These are phyloP conservation scores for Gastrodia elata DNA, from an alignment of 106 monocot species.

Conservation along the genomic window DNA sequence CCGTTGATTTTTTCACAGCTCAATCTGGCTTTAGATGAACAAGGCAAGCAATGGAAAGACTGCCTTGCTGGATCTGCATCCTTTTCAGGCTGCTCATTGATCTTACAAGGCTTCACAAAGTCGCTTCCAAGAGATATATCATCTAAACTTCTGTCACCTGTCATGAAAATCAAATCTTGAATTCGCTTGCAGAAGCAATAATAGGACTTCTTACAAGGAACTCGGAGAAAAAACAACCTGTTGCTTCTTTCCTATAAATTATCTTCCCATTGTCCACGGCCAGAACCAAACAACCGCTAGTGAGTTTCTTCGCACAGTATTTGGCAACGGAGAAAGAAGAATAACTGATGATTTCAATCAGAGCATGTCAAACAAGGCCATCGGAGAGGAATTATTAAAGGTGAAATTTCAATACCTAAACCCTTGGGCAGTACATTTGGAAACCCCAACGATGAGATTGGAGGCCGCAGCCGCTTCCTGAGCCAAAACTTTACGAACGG, in stretches of 20 bases:
- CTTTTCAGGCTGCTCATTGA: conserved; percentile 3
- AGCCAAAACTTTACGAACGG: conserved; percentile 1
- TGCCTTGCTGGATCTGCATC: not conserved
- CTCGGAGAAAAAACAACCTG: conserved; percentile 13
- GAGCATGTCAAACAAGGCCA: not conserved
- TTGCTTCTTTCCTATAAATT: conserved; percentile 31
- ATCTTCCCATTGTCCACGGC: conserved; percentile 63
- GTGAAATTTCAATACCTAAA: not conserved
- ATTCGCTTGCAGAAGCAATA: not conserved
- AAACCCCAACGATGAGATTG: conserved; percentile 5
- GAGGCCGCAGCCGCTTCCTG: not conserved
- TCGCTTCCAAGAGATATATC: not conserved
- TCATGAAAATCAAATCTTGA: not conserved
- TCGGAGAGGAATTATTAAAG: not conserved
- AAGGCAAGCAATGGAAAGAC: conserved; percentile 11
- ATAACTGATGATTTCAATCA: conserved; percentile 5
- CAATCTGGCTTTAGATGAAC: conserved; percentile 6
- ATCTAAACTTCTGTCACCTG: not conserved
- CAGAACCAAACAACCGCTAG: conserved; percentile 30
- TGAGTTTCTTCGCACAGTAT: conserved; percentile 51
- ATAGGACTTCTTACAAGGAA: not conserved
- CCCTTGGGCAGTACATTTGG: not conserved
- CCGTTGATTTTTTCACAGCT: conserved; percentile 4
- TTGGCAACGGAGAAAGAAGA: conserved; percentile 32
- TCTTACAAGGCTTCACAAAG: not conserved